phyloP scores from a whole-genome alignment of 352 stramenopile genomes.

The Lagenidium sp. region DNA sequence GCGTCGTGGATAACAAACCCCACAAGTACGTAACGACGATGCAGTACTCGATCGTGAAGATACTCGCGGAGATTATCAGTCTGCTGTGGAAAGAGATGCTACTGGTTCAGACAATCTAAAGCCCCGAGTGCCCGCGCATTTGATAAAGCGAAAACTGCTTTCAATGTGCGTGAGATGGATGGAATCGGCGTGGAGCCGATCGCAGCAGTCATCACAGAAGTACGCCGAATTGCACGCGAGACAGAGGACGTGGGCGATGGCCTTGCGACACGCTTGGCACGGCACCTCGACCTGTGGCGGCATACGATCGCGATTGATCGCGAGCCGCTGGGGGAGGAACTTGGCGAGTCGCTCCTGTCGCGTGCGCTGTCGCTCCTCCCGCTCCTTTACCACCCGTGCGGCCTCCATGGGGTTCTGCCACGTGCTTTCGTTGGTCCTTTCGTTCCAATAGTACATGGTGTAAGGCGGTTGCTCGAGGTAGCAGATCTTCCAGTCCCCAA shows the following conservation, averaged over 20 bases:
- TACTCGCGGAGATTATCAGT: conserved; percentile 20
- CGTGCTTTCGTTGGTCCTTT: conserved; percentile 36
- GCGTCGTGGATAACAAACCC: conserved; percentile 30
- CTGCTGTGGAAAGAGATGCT: conserved; percentile 6
- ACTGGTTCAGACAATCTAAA: conserved; percentile 13
- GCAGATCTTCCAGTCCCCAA: conserved; percentile 46
- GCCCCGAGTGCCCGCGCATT: conserved; percentile 22
- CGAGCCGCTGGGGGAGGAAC: conserved; percentile 25
- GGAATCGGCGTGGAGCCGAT: conserved; percentile 22
- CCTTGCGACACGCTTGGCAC: conserved; percentile 8
- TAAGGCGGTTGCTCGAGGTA: conserved; percentile 51
- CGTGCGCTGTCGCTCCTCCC: conserved; percentile 16
- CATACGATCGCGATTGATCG: conserved; percentile 27
- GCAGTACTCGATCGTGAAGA: conserved; percentile 48
- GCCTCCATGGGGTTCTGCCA: conserved; percentile 48
- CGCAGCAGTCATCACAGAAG: conserved; percentile 42
- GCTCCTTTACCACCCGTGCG: conserved; percentile 26
- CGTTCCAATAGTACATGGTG: conserved; percentile 58
- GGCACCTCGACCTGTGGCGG: background rate
- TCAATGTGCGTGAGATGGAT: conserved; percentile 21
- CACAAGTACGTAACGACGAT: conserved; percentile 43
- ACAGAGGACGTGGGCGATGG: conserved; percentile 19
- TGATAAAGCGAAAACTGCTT: conserved; percentile 22
- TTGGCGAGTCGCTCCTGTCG: conserved; percentile 26
- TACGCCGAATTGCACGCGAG: conserved; percentile 24